Conservation (phyloP, 768 basidiomycete genomes). For the Boletus rex-veris region DNA sequence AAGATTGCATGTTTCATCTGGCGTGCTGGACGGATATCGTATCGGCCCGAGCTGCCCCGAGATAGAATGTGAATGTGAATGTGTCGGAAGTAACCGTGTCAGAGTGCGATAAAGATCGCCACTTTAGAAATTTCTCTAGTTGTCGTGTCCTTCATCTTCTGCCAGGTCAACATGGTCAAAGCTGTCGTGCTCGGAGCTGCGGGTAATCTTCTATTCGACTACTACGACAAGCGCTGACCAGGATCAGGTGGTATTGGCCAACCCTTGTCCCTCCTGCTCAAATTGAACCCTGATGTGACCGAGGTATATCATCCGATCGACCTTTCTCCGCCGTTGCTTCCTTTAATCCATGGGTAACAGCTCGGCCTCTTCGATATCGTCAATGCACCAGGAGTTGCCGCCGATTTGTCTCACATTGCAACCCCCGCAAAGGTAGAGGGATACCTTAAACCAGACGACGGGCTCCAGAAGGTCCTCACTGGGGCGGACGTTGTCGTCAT, state of each 20-base stretch:
- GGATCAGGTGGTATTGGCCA: conserved; percentile 92
- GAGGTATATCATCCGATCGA: conserved; percentile 44
- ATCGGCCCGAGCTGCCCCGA: not conserved
- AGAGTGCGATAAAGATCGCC: conserved; percentile 15
- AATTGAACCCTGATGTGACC: conserved; percentile 77
- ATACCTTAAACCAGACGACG: conserved; percentile 75
- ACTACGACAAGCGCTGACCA: conserved; percentile 1
- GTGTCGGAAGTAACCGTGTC: conserved; percentile 16
- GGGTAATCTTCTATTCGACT: conserved; percentile 43
- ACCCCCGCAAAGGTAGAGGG: conserved; percentile 84
- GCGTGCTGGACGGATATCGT: no score
- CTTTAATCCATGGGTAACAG: conserved; percentile 34
- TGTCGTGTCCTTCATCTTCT: not conserved
- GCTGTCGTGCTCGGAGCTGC: conserved; percentile 96
- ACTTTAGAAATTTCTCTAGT: not conserved
- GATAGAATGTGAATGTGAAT: not conserved
- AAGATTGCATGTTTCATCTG: not conserved
- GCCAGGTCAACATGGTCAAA: conserved; percentile 42
- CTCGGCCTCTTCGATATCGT: conserved; percentile 94
- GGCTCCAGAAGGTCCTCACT: conserved; percentile 75
- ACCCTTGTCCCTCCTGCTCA: conserved; percentile 89
- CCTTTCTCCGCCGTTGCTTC: not conserved
- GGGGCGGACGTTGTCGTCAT: conserved; percentile 92
- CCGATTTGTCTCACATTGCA: conserved; percentile 90
- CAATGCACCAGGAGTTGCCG: conserved; percentile 95